Base-by-base conservation (phyloP, 75 land plant genomes). In the Picea sitchensis region DNA sequence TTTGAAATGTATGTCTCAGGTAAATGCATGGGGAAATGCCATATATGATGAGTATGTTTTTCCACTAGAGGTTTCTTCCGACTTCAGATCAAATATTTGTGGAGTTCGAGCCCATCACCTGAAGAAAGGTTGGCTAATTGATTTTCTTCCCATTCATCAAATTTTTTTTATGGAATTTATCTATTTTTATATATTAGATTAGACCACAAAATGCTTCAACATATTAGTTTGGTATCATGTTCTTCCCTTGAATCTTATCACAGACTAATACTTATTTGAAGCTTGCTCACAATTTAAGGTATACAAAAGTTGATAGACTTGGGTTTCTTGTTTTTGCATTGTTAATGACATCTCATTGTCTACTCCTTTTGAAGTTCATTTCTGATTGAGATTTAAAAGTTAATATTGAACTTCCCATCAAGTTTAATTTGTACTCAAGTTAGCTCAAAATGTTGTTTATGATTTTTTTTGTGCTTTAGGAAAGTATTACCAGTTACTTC, bases 21-120 rank as follows among this genome's bases (percentile, higher is more conserved):
- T 94, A 64, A 96, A 96, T 82, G 79, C 69, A 36, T 90, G 88
- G 92, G 98, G 98, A n/a, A 94, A 94, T 86, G 90, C 90, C 20
- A 72, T 94, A 61, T 96, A 92, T 77, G 98, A 96, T 83, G 94
- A 94, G 81, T 93, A 85, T 94, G 99, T 94, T 18, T 84, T 91
- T 9, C 98, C 99, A 26, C 44, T 88, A 34, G 99, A 96, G 73
- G 80, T 78, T 72, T 92, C 94, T 79, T 92, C 90, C 23, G 95
- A 96, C 76, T 96, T 90, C 64, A 96, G 99, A 13, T 91, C 99
- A 76, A 44, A 85, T 38, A 88, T 96, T 12, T 94, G 98, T 87
- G 99, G 99, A 17, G 89, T 96, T 41, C 89, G 94, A 41, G 87
- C 93, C 34, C 80, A 82, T 58, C 80, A 96, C 78, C 75, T 96